Conservation (phyloP, 2,329 filamentous ascomycete species). For the Sarocladium kiliense region DNA sequence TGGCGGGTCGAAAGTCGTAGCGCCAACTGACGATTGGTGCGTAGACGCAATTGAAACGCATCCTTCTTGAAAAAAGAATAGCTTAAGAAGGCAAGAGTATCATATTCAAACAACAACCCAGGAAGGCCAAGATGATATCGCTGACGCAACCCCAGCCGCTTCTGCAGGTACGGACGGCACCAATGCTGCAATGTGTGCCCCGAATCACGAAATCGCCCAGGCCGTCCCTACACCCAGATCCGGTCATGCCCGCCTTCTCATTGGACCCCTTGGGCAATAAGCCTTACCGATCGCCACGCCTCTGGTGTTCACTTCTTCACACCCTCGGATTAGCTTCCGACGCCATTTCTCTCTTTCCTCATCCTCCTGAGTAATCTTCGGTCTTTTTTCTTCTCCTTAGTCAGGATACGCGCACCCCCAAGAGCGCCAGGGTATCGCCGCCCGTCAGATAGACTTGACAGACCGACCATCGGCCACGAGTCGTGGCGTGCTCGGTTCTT, state of each 20-base stretch:
- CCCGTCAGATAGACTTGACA: neutral
- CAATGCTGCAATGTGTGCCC: slow-evolving; percentile 1
- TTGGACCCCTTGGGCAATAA: neutral
- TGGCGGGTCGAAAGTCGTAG: too few relatives aligned
- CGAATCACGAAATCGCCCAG: slow-evolving; percentile 6
- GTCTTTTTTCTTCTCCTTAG: neutral
- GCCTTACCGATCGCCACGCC: neutral
- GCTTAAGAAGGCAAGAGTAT: too few relatives aligned
- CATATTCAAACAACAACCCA: too few relatives aligned
- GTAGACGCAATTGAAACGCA: too few relatives aligned
- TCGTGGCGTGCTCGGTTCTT: slow-evolving; percentile 3
- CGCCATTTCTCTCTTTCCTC: neutral
- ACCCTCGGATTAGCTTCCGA: neutral
- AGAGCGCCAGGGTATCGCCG: neutral
- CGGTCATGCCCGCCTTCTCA: neutral
- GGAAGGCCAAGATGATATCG: too few relatives aligned
- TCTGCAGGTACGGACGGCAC: slow-evolving; percentile 1
- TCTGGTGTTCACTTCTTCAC: neutral
- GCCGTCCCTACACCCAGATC: neutral
- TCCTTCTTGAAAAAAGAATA: too few relatives aligned
- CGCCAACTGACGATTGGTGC: too few relatives aligned
- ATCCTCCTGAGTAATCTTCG: neutral
- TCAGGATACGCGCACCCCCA: neutral
- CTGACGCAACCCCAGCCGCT: neutral
- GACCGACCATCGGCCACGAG: neutral